Evolutionary conservation across 768 basidiomycete genomes (phyloP).

Genomic region (Lactarius sanguifluus): DNA sequence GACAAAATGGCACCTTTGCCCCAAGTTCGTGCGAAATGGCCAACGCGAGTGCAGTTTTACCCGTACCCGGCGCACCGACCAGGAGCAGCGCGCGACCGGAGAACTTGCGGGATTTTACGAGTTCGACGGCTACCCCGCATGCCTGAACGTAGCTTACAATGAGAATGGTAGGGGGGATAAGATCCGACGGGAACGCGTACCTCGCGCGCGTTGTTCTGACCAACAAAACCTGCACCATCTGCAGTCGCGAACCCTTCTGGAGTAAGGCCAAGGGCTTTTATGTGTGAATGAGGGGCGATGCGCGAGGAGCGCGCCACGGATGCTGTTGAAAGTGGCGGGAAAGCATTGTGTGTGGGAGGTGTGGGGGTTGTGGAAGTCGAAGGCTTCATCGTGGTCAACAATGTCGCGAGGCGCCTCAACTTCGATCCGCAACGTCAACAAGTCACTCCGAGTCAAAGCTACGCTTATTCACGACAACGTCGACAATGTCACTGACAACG

Average conservation of each 20-base stretch:
- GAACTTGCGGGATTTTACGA: conserved; percentile 89
- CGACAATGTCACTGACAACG: background rate
- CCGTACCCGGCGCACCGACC: conserved; percentile 95
- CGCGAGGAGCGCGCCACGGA: conserved; percentile 69
- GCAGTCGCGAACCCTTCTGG: conserved; percentile 75
- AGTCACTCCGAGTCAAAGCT: background rate
- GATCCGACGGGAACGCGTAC: conserved; percentile 42
- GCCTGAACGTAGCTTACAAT: conserved; percentile 49
- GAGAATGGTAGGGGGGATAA: background rate
- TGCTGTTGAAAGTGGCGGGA: conserved; percentile 63
- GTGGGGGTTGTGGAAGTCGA: conserved; percentile 28
- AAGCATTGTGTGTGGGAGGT: conserved; percentile 59
- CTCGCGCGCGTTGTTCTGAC: conserved; percentile 89
- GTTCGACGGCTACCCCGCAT: conserved; percentile 86
- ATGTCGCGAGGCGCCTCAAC: background rate
- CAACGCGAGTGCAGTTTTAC: conserved; percentile 96
- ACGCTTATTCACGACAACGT: background rate
- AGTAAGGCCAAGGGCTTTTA: conserved; percentile 90
- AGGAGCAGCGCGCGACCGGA: conserved; percentile 90
- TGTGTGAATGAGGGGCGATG: conserved; percentile 92
- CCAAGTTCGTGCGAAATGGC: conserved; percentile 95
- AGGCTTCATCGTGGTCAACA: conserved; percentile 26
- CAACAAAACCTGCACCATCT: conserved; percentile 85
- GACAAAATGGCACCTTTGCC: conserved; percentile 93
- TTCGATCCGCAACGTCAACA: background rate